A percentile compares a stretch with the other conserved stretches of the same genome.
phyloP scores from a whole-genome alignment of 2,329 filamentous ascomycete genomes.

The Verticillium longisporum region DNA sequence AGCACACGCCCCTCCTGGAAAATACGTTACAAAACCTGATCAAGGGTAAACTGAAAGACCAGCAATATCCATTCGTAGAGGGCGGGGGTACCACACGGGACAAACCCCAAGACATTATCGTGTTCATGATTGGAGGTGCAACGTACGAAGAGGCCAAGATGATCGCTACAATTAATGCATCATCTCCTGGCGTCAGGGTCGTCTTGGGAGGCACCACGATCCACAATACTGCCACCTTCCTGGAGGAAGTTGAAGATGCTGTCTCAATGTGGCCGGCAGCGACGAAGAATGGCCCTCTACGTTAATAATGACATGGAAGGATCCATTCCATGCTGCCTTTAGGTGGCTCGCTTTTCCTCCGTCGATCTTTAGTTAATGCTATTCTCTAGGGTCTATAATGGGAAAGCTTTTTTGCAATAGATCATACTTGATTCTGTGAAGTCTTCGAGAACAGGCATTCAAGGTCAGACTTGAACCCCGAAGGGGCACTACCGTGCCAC shows the following conservation, averaged over 20 bases:
- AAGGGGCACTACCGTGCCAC: no score
- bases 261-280: constrained; percentile 78
- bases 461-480: no score
- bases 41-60: constrained; percentile 79
- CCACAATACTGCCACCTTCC: constrained; percentile 80
- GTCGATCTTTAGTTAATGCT: no score
- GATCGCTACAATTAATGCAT: constrained; percentile 90
- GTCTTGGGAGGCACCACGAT: constrained; percentile 84
- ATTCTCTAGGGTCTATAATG: no score
- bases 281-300: background rate
- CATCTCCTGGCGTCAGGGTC: constrained; percentile 78
- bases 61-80: constrained; percentile 90
- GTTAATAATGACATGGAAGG: background rate
- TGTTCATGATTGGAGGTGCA: constrained; percentile 88
- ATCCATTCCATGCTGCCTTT: background rate
- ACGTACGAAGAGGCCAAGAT: constrained; percentile 98
- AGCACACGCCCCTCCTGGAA: constrained; percentile 86
- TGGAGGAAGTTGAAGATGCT: constrained; percentile 87
- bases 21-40: constrained; percentile 86
- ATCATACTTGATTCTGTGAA: no score
- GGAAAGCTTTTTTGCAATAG: no score
- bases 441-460: no score
- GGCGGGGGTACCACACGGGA: constrained; percentile 80
- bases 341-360: background rate
- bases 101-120: constrained; percentile 92